Conservation (phyloP, 495 filamentous ascomycete genomes). For the Thozetella sp. region DNA sequence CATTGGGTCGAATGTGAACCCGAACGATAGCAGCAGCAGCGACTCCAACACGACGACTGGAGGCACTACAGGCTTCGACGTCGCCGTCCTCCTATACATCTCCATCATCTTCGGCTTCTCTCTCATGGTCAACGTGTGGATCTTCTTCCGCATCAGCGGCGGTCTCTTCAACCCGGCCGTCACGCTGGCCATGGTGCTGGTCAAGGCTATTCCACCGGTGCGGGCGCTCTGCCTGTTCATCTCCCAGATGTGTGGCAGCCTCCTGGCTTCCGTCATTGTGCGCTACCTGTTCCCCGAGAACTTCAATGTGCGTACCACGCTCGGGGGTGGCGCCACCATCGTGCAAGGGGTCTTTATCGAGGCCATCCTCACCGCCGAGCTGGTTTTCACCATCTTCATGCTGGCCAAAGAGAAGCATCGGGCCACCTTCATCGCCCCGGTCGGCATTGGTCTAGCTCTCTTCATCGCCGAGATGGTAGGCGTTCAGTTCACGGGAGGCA, state of each 20-base stretch:
- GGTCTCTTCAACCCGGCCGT: constrained; percentile 84
- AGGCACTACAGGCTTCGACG: constrained; percentile 26
- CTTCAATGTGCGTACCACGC: constrained; percentile 60
- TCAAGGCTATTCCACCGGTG: constrained; percentile 53
- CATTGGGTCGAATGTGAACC: constrained; percentile 25
- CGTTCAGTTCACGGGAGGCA: constrained; percentile 62
- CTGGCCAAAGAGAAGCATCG: constrained; percentile 83
- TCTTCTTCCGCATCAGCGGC: constrained; percentile 80
- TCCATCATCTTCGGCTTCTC: constrained; percentile 73
- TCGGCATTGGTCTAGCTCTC: constrained; percentile 75
- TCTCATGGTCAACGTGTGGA: constrained; percentile 80
- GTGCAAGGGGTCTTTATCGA: constrained; percentile 76
- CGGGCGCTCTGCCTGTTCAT: constrained; percentile 53
- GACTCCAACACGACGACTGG: constrained; percentile 33
- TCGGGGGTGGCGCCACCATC: constrained; percentile 57
- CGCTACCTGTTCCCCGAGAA: constrained; percentile 62
- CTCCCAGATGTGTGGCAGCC: constrained; percentile 59
- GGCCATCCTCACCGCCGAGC: constrained; percentile 75
- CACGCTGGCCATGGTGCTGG: constrained; percentile 57
- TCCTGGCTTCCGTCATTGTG: constrained; percentile 60
- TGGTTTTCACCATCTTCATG: constrained; percentile 82
- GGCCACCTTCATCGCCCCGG: constrained; percentile 74
- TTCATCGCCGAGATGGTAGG: constrained; percentile 70
- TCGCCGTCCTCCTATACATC: constrained; percentile 65
- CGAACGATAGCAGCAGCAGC: constrained; percentile 20